phyloP scores from a whole-genome alignment of 148 eudicot genomes.

The Arbutus unedo region DNA sequence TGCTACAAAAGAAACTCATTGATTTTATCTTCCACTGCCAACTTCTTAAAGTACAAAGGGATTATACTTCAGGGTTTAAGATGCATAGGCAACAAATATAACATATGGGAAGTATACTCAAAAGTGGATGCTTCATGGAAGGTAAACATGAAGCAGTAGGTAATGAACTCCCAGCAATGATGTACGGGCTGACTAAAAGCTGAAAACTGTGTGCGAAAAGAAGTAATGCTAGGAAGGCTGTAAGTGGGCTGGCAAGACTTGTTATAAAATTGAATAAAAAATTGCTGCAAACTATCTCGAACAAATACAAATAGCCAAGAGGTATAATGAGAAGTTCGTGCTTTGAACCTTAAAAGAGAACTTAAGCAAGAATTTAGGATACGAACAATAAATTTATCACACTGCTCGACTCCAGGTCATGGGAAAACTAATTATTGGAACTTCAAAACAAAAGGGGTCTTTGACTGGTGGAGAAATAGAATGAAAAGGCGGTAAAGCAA shows the following conservation, averaged over 20 bases:
- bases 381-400: neutral
- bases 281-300: neutral
- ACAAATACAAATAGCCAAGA: neutral
- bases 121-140: neutral
- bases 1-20: neutral
- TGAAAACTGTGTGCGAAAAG: neutral
- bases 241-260: neutral
- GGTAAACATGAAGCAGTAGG: neutral
- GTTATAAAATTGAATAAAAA: neutral
- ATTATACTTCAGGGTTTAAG: neutral
- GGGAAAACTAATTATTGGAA: neutral
- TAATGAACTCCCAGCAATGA: neutral
- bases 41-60: neutral
- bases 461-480: neutral
- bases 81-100: neutral
- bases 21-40: neutral
- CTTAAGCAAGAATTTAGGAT: neutral
- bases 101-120: neutral
- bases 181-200: neutral
- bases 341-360: neutral
- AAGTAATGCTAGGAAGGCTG: neutral
- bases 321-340: neutral
- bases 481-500: neutral
- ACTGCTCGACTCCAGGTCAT: neutral
- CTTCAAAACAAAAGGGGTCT: neutral